phyloP scores from a whole-genome alignment of 2,329 filamentous ascomycete genomes.

The Sporothrix mexicana region DNA sequence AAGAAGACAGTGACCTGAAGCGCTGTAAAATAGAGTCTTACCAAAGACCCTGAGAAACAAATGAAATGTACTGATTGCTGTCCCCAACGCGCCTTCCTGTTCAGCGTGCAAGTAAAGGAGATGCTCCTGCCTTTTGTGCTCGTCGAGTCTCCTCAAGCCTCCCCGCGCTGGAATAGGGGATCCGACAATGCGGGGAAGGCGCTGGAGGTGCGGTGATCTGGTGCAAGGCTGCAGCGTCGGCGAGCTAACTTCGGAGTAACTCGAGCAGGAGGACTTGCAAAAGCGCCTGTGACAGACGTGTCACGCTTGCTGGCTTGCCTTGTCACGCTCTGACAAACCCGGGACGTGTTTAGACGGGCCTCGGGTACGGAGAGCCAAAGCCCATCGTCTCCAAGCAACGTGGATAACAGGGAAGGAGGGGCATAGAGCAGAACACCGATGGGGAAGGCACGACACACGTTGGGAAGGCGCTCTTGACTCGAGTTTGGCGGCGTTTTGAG shows the following conservation, averaged over 20 bases:
- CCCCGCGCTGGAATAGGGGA: constrained; percentile 18
- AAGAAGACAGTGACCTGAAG: too few species aligned
- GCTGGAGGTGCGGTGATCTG: neutral
- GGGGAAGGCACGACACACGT: neutral
- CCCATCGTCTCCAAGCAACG: neutral
- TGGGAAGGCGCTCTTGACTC: neutral
- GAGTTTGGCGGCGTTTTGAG: neutral
- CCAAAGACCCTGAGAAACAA: neutral
- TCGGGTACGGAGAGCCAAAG: constrained; percentile 23
- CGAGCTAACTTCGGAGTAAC: neutral
- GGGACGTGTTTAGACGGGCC: constrained; percentile 23
- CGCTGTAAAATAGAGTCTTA: neutral
- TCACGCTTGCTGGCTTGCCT: too few species aligned
- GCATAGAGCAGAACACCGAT: neutral
- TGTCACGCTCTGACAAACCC: neutral
- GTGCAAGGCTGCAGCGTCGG: constrained; percentile 10
- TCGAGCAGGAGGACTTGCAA: too few species aligned
- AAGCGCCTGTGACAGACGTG: too few species aligned
- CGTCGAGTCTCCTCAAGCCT: neutral
- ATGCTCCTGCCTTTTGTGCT: neutral
- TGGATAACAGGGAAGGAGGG: neutral
- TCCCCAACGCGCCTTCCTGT: neutral
- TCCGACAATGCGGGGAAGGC: constrained; percentile 18
- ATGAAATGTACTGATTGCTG: too few species aligned
- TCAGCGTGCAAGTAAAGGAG: neutral